phyloP scores from a whole-genome alignment of 352 stramenopile species.

The Phytophthora hybrid region DNA sequence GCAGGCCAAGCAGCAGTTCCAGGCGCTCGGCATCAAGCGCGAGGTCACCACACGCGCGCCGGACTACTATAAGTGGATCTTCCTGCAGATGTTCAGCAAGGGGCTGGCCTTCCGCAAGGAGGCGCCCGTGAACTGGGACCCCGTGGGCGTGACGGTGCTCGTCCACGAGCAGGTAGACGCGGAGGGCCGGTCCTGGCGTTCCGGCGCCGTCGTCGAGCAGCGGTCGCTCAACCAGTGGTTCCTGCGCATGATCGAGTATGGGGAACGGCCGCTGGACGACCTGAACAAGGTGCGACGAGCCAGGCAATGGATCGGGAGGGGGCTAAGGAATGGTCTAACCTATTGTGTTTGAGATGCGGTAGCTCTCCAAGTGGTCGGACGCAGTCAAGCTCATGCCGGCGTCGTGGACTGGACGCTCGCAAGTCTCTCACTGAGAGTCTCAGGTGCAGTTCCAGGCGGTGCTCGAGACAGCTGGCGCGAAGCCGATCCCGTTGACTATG shows the following conservation, averaged over 20 bases:
- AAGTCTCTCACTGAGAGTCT: too few relatives aligned
- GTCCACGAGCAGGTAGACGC: conserved; percentile 98
- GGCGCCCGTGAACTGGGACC: conserved; percentile 99
- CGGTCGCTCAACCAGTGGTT: conserved; percentile 97
- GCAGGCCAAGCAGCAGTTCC: conserved; percentile 96
- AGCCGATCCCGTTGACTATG: conserved; percentile 79
- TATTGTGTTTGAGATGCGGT: conserved; percentile 4
- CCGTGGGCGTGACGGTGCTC: conserved; percentile 98
- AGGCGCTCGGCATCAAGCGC: conserved; percentile 95
- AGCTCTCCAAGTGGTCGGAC: conserved; percentile 88
- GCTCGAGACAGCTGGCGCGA: conserved; percentile 26
- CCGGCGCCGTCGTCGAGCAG: conserved; percentile 95
- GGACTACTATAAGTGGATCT: conserved; percentile 99
- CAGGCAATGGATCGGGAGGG: too few relatives aligned
- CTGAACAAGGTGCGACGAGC: conserved; percentile 86
- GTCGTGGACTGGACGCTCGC: conserved; percentile 97
- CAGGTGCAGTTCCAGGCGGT: conserved; percentile 85
- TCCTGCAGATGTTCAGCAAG: conserved; percentile 97
- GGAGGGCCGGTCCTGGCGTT: conserved; percentile 97
- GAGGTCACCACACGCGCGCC: conserved; percentile 97
- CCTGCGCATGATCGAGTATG: conserved; percentile 99
- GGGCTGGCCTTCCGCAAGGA: conserved; percentile 97
- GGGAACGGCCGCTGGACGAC: conserved; percentile 95
- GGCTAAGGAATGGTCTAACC: conserved; percentile 1
- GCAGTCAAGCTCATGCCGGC: conserved; percentile 93